Conservation (phyloP, 495 filamentous ascomycete genomes). For the Thermothielavioides terrestris region DNA sequence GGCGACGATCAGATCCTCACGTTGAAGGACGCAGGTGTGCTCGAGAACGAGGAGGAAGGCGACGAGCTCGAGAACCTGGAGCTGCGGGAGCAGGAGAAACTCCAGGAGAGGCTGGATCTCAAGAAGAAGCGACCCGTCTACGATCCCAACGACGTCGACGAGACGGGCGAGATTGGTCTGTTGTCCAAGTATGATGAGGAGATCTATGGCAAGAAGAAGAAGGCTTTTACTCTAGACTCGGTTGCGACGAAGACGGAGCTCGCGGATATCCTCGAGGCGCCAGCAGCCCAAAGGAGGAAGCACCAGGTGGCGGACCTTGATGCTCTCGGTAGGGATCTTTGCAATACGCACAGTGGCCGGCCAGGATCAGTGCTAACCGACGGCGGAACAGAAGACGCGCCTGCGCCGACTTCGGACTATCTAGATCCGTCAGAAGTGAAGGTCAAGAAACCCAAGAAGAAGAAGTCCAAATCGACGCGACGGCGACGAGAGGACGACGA, state of each 20-base stretch:
- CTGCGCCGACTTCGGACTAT: slow-evolving; percentile 66
- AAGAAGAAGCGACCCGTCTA: slow-evolving; percentile 92
- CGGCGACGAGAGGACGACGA: slow-evolving; percentile 64
- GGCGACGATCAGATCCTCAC: slow-evolving; percentile 79
- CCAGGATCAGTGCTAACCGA: slow-evolving; percentile 14
- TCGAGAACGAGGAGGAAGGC: slow-evolving; percentile 78
- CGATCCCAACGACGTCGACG: slow-evolving; percentile 68
- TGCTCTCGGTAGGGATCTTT: slow-evolving; percentile 40
- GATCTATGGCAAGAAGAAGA: slow-evolving; percentile 84
- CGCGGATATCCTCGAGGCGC: slow-evolving; percentile 47
- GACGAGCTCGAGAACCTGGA: slow-evolving; percentile 87
- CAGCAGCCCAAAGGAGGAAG: slow-evolving; percentile 54
- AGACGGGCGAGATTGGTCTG: slow-evolving; percentile 55
- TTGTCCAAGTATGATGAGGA: slow-evolving; percentile 92
- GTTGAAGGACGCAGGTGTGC: slow-evolving; percentile 79
- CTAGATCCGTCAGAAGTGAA: slow-evolving; percentile 77
- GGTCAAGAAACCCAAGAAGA: slow-evolving; percentile 89
- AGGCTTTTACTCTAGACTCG: slow-evolving; percentile 76
- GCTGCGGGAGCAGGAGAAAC: slow-evolving; percentile 66
- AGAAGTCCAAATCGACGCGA: slow-evolving; percentile 69
- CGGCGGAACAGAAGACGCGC: slow-evolving; percentile 45
- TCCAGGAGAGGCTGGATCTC: slow-evolving; percentile 66
- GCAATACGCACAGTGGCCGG: background rate
- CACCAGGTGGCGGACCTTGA: slow-evolving; percentile 69
- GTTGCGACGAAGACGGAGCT: slow-evolving; percentile 59